Percentiles rank a stretch among this genome's conserved stretches.
Conservation (phyloP, 2,329 filamentous ascomycete species). For the Aspergillus melleus region DNA sequence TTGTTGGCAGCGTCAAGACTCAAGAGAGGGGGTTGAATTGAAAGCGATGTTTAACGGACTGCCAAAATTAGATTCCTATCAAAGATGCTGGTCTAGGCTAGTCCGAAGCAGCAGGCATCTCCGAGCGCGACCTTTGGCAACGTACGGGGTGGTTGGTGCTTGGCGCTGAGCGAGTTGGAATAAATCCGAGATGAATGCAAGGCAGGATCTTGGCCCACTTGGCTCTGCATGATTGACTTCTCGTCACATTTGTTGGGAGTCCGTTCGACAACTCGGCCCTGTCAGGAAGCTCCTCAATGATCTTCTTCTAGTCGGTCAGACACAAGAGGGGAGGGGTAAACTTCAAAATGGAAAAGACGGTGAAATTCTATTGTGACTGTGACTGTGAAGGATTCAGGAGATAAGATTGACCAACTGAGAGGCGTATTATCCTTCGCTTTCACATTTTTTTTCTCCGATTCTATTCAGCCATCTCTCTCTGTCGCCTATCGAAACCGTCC, state of each 20-base stretch:
- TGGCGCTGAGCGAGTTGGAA: neutral
- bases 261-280: constrained; percentile 5
- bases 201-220: constrained; percentile 10
- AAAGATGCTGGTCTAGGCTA: constrained; percentile 6
- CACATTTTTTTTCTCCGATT: neutral
- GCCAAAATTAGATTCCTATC: constrained; percentile 19
- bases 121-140: constrained; percentile 11
- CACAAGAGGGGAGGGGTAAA: too few relatives aligned
- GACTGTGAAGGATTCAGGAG: neutral
- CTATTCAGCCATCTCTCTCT: neutral
- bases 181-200: constrained; percentile 1
- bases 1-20: neutral
- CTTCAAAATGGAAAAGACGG: neutral
- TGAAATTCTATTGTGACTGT: constrained; percentile 13
- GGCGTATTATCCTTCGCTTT: neutral
- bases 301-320: neutral
- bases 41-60: constrained; percentile 2
- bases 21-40: neutral
- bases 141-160: neutral
- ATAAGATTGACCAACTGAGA: neutral
- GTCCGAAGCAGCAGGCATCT: constrained; percentile 16
- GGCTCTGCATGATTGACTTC: constrained; percentile 18
- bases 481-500: too few relatives aligned
- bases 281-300: constrained; percentile 5
- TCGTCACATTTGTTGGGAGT: constrained; percentile 18